Evolutionary conservation across 2,329 filamentous ascomycete species (phyloP).

Genomic region (Ceratocystis diversiconidia): DNA sequence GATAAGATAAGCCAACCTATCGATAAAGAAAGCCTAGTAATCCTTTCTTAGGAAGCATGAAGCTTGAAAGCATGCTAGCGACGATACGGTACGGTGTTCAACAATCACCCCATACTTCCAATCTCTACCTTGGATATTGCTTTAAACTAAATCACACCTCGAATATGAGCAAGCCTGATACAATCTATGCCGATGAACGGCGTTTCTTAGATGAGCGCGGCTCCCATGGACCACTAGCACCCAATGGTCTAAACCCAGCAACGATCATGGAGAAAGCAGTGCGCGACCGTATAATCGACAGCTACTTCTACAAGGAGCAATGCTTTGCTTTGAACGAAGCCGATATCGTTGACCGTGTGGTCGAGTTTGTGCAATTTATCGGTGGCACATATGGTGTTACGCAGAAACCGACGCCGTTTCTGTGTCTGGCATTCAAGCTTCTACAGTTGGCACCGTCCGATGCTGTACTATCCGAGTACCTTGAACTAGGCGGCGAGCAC

Average conservation of each 20-base stretch:
- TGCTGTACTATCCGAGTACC: constrained; percentile 65
- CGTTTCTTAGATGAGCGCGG: constrained; percentile 84
- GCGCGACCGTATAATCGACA: constrained; percentile 86
- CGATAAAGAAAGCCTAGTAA: constrained; percentile 10
- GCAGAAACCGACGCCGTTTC: constrained; percentile 80
- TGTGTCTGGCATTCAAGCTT: constrained; percentile 90
- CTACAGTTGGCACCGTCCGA: constrained; percentile 73
- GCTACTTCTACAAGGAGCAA: constrained; percentile 97
- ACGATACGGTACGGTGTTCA: not conserved
- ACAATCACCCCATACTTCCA: not conserved
- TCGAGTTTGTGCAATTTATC: constrained; percentile 65
- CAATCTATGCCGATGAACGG: constrained; percentile 65
- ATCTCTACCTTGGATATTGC: not conserved
- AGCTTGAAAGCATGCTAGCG: not conserved
- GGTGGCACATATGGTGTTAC: constrained; percentile 75
- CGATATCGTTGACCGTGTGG: constrained; percentile 74
- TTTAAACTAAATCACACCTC: too few relatives aligned
- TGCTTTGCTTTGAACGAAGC: constrained; percentile 87
- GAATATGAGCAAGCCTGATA: constrained; percentile 23
- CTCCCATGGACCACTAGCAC: constrained; percentile 59
- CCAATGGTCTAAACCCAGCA: constrained; percentile 82
- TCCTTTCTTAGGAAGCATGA: not conserved
- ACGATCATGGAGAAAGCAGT: constrained; percentile 92
- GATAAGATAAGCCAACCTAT: constrained; percentile 2
- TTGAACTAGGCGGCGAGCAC: constrained; percentile 57